Conservation (phyloP, 257 asterid genomes). For the Lycium ferocissimum region DNA sequence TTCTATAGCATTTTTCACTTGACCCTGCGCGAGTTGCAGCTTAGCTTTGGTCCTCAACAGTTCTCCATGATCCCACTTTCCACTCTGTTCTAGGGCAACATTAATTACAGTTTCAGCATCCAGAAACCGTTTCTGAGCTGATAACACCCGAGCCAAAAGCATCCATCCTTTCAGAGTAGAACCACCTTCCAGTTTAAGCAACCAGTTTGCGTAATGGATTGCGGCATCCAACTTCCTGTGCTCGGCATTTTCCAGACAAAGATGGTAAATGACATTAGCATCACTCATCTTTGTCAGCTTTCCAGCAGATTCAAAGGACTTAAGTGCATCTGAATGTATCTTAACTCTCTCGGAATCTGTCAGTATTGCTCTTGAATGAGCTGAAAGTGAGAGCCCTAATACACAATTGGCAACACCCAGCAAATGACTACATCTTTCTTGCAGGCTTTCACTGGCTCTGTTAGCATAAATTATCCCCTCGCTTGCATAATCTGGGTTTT, state of each 20-base stretch:
- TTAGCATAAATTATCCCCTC: conserved; percentile 73
- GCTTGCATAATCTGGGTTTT: conserved; percentile 45
- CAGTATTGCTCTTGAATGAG: conserved; percentile 47
- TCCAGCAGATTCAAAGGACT: conserved; percentile 70
- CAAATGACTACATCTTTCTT: conserved; percentile 59
- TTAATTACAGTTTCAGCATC: conserved; percentile 68
- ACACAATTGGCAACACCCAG: conserved; percentile 64
- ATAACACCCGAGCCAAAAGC: conserved; percentile 75
- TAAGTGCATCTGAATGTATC: conserved; percentile 64
- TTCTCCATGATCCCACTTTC: conserved; percentile 85
- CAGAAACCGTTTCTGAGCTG: conserved; percentile 69
- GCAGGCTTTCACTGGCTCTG: conserved; percentile 58
- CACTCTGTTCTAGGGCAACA: conserved; percentile 79
- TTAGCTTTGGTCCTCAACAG: conserved; percentile 82
- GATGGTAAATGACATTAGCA: conserved; percentile 60
- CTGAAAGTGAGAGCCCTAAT: conserved; percentile 72
- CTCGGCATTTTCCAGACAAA: conserved; percentile 77
- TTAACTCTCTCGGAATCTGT: conserved; percentile 58
- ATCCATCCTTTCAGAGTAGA: conserved; percentile 70
- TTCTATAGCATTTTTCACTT: conserved; percentile 69
- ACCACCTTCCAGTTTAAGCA: conserved; percentile 78
- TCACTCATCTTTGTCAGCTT: conserved; percentile 63
- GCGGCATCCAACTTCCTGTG: conserved; percentile 88
- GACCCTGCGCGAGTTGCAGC: conserved; percentile 75
- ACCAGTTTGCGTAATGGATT: conserved; percentile 55